A percentile compares a stretch with the other conserved stretches of the same genome.
Evolutionary conservation across 345 rosid species (phyloP).

Genomic region (Brassica incana): DNA sequence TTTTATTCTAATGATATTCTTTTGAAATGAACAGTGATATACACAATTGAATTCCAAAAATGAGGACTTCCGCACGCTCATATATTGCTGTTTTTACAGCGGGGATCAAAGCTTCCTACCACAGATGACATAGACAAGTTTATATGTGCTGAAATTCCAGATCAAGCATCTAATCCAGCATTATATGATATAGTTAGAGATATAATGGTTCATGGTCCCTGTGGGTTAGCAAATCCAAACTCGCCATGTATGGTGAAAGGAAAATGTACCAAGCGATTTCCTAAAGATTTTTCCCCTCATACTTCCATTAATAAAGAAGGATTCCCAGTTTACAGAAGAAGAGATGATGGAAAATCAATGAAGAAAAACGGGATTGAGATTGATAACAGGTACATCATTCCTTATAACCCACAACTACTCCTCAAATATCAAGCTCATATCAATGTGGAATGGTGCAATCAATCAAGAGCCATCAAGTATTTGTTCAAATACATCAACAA

Average conservation of each 20-base stretch:
- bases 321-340: neutral
- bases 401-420: neutral
- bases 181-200: neutral
- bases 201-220: neutral
- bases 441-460: neutral
- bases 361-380: neutral
- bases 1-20: neutral
- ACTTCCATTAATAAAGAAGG: neutral
- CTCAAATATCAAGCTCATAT: neutral
- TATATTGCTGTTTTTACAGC: neutral
- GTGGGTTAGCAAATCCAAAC: neutral
- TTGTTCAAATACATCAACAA: neutral
- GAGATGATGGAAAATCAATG: neutral
- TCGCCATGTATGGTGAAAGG: neutral
- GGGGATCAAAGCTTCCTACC: neutral
- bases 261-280: neutral
- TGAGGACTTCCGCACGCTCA: neutral
- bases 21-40: neutral
- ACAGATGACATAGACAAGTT: neutral
- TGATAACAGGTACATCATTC: neutral
- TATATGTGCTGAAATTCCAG: neutral
- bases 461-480: neutral
- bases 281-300: neutral
- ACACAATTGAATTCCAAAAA: neutral
- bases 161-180: neutral